A percentile compares a stretch with the other conserved stretches of the same genome.
phyloP scores from a whole-genome alignment of 2,329 filamentous ascomycete genomes.

The Aspergillus sp. region DNA sequence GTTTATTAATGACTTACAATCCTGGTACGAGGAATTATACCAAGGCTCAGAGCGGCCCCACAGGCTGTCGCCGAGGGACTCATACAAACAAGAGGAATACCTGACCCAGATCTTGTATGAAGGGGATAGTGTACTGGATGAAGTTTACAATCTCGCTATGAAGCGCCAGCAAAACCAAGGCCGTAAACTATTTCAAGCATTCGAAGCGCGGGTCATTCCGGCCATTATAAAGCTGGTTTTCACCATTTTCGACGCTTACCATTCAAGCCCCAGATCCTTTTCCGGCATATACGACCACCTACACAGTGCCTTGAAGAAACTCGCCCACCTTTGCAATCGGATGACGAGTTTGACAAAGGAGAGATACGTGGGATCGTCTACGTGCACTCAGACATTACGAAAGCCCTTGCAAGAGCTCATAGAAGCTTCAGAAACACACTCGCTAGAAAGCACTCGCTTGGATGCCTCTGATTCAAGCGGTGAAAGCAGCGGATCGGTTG shows the following conservation, averaged over 20 bases:
- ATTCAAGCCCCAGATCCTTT: conserved; percentile 12
- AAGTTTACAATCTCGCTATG: conserved; percentile 9
- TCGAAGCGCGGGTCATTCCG: conserved; percentile 21
- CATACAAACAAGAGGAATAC: not conserved
- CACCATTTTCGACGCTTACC: conserved; percentile 22
- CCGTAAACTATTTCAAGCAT: conserved; percentile 17
- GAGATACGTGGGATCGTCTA: conserved; percentile 7
- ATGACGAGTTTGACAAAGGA: conserved; percentile 12
- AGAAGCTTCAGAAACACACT: conserved; percentile 8
- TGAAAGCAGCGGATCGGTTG: not conserved
- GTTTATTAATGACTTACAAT: conserved; percentile 1
- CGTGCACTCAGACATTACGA: conserved; percentile 8
- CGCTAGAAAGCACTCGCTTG: not conserved
- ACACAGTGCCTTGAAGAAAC: conserved; percentile 17
- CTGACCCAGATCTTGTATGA: conserved; percentile 15
- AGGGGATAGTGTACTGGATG: conserved; percentile 13
- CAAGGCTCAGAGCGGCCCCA: not conserved
- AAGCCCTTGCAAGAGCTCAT: conserved; percentile 14
- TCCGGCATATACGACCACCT: conserved; percentile 18
- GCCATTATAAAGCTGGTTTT: conserved; percentile 18
- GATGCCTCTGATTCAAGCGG: not conserved
- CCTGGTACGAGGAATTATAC: conserved; percentile 6
- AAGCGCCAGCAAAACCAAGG: not conserved
- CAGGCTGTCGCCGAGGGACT: not conserved
- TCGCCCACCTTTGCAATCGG: conserved; percentile 15